Conservation (phyloP, 2,329 filamentous ascomycete species). For the Purpureocillium lavendulum region DNA sequence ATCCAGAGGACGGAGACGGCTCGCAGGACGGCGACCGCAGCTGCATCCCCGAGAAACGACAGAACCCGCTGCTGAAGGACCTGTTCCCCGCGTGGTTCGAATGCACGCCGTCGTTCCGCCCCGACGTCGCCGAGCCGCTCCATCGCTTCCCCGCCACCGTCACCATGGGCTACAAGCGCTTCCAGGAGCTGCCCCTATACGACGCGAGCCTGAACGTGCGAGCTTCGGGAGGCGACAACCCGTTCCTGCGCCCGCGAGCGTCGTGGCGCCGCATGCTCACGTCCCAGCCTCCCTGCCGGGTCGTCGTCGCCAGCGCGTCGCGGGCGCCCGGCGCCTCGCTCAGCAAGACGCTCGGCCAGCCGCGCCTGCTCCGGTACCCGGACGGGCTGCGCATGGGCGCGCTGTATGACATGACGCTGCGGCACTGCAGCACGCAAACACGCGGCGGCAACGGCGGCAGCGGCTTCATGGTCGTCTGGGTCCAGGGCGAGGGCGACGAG, state of each 20-base stretch:
- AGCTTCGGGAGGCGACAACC: neutral
- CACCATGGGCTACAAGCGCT: neutral
- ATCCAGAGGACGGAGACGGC: neutral
- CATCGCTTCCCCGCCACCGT: neutral
- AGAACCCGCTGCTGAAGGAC: constrained; percentile 2
- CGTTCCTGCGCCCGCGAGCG: constrained; percentile 8
- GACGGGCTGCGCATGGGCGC: constrained; percentile 11
- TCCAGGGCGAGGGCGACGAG: neutral
- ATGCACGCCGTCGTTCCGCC: neutral
- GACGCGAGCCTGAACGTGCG: neutral
- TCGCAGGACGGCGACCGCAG: neutral
- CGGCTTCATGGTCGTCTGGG: neutral
- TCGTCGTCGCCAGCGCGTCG: neutral
- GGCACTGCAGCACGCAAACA: no score
- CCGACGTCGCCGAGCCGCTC: neutral
- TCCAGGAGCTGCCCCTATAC: neutral
- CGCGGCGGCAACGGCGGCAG: neutral
- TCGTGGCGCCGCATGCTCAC: constrained; percentile 15
- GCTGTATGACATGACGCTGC: constrained; percentile 7
- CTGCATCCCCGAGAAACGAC: neutral
- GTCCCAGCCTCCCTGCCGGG: constrained; percentile 9
- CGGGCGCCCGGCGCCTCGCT: constrained; percentile 2
- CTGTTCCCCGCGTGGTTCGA: constrained; percentile 5
- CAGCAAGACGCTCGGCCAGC: neutral
- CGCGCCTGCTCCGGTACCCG: no score